Conservation (phyloP, 306 rosid species). For the Quercus dentata region DNA sequence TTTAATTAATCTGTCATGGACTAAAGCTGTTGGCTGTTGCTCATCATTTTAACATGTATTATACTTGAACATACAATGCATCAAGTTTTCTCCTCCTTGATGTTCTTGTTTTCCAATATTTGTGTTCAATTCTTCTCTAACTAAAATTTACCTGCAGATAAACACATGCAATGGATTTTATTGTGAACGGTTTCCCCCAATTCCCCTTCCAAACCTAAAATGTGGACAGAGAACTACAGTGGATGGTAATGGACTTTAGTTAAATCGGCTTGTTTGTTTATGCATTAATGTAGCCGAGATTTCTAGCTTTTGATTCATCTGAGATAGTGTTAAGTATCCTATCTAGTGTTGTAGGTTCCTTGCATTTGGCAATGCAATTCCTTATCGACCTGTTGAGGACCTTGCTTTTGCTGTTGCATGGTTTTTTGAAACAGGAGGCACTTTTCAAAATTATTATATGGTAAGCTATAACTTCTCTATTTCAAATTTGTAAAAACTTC, state of each 20-base stretch:
- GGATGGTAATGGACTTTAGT: slow-evolving; percentile 10
- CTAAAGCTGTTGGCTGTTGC: too few relatives aligned
- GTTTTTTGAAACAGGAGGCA: slow-evolving; percentile 20
- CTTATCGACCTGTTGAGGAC: slow-evolving; percentile 26
- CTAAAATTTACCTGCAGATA: slow-evolving; percentile 13
- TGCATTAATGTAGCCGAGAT: not conserved
- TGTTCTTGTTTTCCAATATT: not conserved
- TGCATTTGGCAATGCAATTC: slow-evolving; percentile 22
- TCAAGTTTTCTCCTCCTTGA: not conserved
- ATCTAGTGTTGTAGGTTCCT: slow-evolving; percentile 4
- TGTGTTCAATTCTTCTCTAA: not conserved
- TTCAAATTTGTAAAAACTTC: not conserved
- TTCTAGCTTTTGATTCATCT: not conserved
- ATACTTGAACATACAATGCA: too few relatives aligned
- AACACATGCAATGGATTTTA: slow-evolving; percentile 36
- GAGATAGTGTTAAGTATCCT: not conserved
- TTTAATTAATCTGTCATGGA: not conserved
- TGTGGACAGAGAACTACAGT: slow-evolving; percentile 31
- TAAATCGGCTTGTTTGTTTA: not conserved
- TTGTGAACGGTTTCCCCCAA: slow-evolving; percentile 19
- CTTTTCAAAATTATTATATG: slow-evolving; percentile 27
- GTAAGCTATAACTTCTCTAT: not conserved
- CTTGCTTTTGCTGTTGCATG: slow-evolving; percentile 26
- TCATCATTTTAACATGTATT: too few relatives aligned
- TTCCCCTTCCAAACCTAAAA: slow-evolving; percentile 17